Evolutionary conservation across 2,329 filamentous ascomycete species (phyloP).

Genomic region (Colletotrichum orchidophilum): DNA sequence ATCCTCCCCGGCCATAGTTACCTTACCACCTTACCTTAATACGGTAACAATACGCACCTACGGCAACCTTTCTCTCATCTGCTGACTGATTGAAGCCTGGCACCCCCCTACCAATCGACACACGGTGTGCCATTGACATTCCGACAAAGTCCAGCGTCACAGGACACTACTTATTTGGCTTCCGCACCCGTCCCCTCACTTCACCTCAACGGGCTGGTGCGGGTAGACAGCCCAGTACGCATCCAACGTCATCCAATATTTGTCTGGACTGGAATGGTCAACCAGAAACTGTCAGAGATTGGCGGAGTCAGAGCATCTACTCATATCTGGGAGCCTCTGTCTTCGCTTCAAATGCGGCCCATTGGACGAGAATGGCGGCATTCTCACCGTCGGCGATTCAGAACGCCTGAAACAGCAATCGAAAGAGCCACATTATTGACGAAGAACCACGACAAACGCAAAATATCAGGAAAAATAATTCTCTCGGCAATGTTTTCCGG

Average conservation of each 20-base stretch:
- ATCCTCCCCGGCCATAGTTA: not conserved
- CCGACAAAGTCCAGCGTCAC: not conserved
- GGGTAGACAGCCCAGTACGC: not conserved
- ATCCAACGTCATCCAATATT: not conserved
- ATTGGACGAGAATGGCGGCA: not conserved
- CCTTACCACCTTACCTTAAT: not conserved
- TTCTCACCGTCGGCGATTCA: conserved; percentile 18
- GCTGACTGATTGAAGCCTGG: not conserved
- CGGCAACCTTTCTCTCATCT: not conserved
- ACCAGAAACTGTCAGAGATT: conserved; percentile 4
- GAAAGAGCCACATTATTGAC: not conserved
- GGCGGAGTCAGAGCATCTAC: conserved; percentile 5
- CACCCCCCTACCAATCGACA: not conserved
- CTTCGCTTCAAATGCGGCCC: not conserved
- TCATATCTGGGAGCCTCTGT: not conserved
- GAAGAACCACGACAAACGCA: not conserved
- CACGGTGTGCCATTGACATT: not conserved
- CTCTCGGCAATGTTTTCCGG: conserved; percentile 20
- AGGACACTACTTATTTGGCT: not conserved
- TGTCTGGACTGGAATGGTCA: not conserved
- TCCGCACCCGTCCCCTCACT: not conserved
- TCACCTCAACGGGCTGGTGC: not conserved
- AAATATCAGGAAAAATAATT: not conserved
- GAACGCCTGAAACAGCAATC: conserved; percentile 24
- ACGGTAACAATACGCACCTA: not conserved